Evolutionary conservation across 1,139 yeast species (phyloP), one percentile per base, ranked within the genome.

Genomic region (Spathaspora jeffriesii): DNA sequence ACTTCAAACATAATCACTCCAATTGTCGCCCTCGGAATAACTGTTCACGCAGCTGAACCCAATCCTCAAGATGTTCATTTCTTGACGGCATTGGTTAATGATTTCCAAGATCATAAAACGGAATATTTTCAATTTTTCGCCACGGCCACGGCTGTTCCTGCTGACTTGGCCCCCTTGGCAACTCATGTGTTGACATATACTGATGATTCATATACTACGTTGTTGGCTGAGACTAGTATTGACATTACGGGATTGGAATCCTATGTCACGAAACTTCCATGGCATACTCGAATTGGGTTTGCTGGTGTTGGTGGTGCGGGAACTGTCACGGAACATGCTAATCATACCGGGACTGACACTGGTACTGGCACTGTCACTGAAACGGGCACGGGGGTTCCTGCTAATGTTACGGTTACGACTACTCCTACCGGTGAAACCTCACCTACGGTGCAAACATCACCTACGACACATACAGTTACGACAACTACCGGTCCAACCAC

Each of bases 201-300:
- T 10, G 71, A 70, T 53, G 63, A 66, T 50, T 59, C 70, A 17
- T 71, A 74, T 59, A 74, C 79, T 25, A 71, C 79, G 11, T 59
- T 74, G 50, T 64, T 73, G 56, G 61, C 64, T 37, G 54, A 65
- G 43, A 60, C 51, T 28, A 52, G 49, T 15, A 44, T 64, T 18
- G 51, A 65, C 47, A 56, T 73, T 25, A 42, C 53, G 7, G 51
- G 61, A 11, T 64, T 75, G 50, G 13, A 20, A 15, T 50, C 55
- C 15, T 74, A 62, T 55, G 79, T 77, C 36, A 64, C 73, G 37
- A 61, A 62, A 36, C 68, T 75, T 52, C 78, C 79, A 30, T 75
- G 80, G 80, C 71, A 65, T 58, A 44, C 71, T 17, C 60, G 74
- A 47, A 59, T 73, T 47, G 58, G 49, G 47, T 21, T 21, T 32